These are phyloP conservation scores for Lumnitzera littorea DNA, from an alignment of 345 rosid genomes.

Conservation along the genomic window DNA sequence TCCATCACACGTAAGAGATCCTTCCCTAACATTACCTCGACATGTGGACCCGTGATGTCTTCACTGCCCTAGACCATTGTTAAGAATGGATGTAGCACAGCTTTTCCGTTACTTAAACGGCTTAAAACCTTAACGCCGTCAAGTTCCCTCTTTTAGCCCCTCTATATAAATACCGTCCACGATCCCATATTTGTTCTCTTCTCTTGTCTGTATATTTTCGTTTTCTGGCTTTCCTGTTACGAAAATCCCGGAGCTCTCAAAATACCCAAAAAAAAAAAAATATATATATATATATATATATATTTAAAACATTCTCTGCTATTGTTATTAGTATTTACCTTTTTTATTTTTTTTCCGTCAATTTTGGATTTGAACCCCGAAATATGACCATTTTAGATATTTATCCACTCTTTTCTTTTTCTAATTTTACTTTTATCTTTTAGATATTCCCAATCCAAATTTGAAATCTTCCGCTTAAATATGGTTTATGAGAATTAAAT, in stretches of 20 bases:
- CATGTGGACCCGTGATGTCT: constrained; percentile 60
- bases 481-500: too few species aligned
- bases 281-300: too few species aligned
- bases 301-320: too few species aligned
- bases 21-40: constrained; percentile 22
- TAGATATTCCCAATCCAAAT: too few species aligned
- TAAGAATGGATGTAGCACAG: not conserved
- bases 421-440: too few species aligned
- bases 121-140: constrained; percentile 32
- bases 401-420: too few species aligned
- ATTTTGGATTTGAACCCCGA: too few species aligned
- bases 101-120: constrained; percentile 49
- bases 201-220: constrained; percentile 16
- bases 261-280: too few species aligned
- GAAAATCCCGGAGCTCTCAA: constrained; percentile 26
- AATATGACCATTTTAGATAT: too few species aligned
- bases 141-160: constrained; percentile 1
- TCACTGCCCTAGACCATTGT: constrained; percentile 28
- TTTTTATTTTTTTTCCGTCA: not conserved
- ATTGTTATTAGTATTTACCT: not conserved
- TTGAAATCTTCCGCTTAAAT: not conserved
- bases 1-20: constrained; percentile 45
- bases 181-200: constrained; percentile 12
- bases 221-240: constrained; percentile 6
- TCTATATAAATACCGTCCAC: constrained; percentile 24